Evolutionary conservation across 164 flowering plant species (phyloP), one percentile per base, ranked within the genome.

Genomic region (Tetracentron sinense): DNA sequence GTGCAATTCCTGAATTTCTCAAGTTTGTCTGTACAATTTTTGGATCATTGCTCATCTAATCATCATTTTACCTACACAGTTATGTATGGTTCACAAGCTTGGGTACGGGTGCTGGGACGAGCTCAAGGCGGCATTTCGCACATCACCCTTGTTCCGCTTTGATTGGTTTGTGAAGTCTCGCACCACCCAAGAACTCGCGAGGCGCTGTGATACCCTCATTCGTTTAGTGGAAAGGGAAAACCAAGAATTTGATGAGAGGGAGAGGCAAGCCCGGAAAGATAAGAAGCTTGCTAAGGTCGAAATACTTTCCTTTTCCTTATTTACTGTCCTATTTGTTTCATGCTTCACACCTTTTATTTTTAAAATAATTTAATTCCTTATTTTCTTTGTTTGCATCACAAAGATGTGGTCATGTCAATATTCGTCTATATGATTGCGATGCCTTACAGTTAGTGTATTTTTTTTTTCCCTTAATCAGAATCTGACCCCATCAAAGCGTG

Each of bases 81-180:
- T 95, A 62, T 95, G 99, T 82, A 95, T 90, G 99, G 88, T 95
- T 59, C 97, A 95, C 81, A 95, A 90, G 60, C 94, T 92, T 67
- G 99, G 99, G 8, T 92, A 92, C 79, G 97, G 99, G 23, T 92
- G 92, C 70, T 95, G 99, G 99, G 99, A 95, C 68, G 99, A 95
- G 81, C 80, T 95, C 65, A 95, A 95, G 81, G 90, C 99, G 55
- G 97, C 97, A 50, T 95, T 92, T 56, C 90, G 97, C 15, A 88
- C 90, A 21, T 95, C 99, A 1, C 94, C 97, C 1, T 70, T 90
- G 74, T 95, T 95, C 64, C 92, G 97, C 12, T 92, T 92, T 77
- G 97, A 95, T 77, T 95, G 99, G 99, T 95, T 92, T 81, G 89
- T 95, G 26, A 95, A 95, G 70, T 95, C 99, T 27, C 89, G 99